Evolutionary conservation across 805 yeast genomes (phyloP).

Genomic region (Candida chauliodis): DNA sequence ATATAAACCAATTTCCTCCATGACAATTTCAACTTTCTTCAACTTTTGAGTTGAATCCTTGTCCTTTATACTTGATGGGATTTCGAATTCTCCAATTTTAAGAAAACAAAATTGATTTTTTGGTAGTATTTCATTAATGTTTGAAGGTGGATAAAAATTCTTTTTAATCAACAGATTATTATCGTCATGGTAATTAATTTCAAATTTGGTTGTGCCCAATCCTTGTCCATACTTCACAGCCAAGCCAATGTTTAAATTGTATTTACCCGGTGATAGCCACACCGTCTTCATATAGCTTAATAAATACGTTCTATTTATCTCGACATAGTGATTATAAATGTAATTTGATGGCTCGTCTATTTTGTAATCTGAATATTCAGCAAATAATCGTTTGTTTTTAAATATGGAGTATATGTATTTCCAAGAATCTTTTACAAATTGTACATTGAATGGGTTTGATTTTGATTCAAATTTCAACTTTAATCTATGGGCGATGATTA

Average conservation of each 20-base stretch:
- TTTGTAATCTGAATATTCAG: slow-evolving; percentile 40
- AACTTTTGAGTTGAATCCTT: slow-evolving; percentile 17
- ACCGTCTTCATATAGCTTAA: slow-evolving; percentile 43
- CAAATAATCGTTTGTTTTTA: slow-evolving; percentile 50
- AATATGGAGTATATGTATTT: slow-evolving; percentile 47
- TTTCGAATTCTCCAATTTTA: slow-evolving; percentile 46
- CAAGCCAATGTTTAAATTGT: slow-evolving; percentile 50
- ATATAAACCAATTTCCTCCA: slow-evolving; percentile 57
- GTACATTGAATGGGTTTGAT: slow-evolving; percentile 20
- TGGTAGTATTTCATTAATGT: slow-evolving; percentile 57
- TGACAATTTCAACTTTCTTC: slow-evolving; percentile 37
- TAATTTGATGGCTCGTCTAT: slow-evolving; percentile 49
- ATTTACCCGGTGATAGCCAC: slow-evolving; percentile 47
- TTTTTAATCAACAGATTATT: slow-evolving; percentile 25
- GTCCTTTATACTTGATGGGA: slow-evolving; percentile 19
- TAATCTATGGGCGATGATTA: slow-evolving; percentile 23
- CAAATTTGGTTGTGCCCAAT: slow-evolving; percentile 56
- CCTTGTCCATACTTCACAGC: slow-evolving; percentile 54
- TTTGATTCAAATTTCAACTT: slow-evolving; percentile 25
- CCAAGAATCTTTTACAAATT: slow-evolving; percentile 53
- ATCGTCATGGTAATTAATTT: slow-evolving; percentile 32
- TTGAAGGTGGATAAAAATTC: slow-evolving; percentile 53
- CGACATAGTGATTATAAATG: slow-evolving; percentile 42
- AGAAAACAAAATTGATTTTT: slow-evolving; percentile 46
- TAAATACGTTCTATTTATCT: slow-evolving; percentile 47